These are phyloP conservation scores for Neospora caninum DNA, from an alignment of 169 alveolate genomes.

Conservation along the genomic window DNA sequence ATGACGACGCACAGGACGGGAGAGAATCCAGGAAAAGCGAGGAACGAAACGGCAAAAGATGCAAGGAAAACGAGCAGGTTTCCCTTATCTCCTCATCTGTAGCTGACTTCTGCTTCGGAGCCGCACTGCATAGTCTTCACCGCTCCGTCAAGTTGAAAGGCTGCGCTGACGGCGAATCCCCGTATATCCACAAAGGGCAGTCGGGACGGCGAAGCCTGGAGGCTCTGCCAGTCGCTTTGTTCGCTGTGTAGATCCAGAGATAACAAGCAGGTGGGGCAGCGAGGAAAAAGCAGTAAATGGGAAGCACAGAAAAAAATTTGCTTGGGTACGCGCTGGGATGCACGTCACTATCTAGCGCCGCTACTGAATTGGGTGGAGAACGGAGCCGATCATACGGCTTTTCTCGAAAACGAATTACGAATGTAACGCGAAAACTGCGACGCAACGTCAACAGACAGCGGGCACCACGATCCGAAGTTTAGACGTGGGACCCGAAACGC, in stretches of 20 bases:
- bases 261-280: not conserved
- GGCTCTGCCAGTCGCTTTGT: not conserved
- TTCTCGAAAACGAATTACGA: too few species aligned
- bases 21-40: not conserved
- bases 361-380: not conserved
- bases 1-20: not conserved
- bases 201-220: not conserved
- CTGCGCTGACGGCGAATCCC: not conserved
- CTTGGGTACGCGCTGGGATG: too few species aligned
- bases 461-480: too few species aligned
- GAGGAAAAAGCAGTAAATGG: not conserved
- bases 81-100: not conserved
- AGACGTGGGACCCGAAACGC: not conserved
- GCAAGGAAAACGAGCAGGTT: not conserved
- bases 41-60: not conserved
- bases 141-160: conserved; percentile 45
- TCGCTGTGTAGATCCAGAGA: not conserved
- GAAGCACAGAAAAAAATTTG: too few species aligned
- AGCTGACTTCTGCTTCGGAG: conserved; percentile 53
- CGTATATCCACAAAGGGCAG: not conserved
- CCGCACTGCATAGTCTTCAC: conserved; percentile 58
- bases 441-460: too few species aligned
- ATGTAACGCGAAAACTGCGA: too few species aligned
- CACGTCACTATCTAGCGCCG: not conserved
- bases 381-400: too few species aligned